Base-by-base conservation (phyloP, 768 basidiomycete genomes). In the Trametes sanguinea region DNA sequence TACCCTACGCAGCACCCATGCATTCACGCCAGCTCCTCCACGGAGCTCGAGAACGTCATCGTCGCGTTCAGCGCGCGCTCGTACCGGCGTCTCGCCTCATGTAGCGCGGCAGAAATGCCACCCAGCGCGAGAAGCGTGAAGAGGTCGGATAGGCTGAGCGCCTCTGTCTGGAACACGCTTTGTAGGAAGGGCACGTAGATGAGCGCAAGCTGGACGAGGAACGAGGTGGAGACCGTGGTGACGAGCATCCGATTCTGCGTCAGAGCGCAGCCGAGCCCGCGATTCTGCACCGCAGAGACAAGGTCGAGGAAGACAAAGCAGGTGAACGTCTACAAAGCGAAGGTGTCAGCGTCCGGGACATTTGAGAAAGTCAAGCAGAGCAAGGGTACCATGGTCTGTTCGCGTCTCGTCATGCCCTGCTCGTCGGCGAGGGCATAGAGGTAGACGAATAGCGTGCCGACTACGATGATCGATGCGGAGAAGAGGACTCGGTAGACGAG, bases 221-320 rank as follows among this genome's bases (percentile, higher is more conserved):
- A 89, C 27, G 95, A 97, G 57, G 90, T 80, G 4, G 88, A 90
- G 50, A 97, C 92, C 0, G 96, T 98, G 64, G 86, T 80, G 64
- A 96, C 76, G 60, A 98, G 81, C 92, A 98, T 95, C 69, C 83
- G 83, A 80, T 98, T 98, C 70, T 89, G 88, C 60, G 85, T 77
- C 33, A 98, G 71, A 6, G 86, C 88, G 67, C 94, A 96, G 45
- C 88, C 87, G 14, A 98, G 83, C 10, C 94, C 94, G 56, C 96
- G 92, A 74, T 92, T 96, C 73, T 98, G 95, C 35, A 97, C 75
- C 1, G 96, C 96, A 42, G 95, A 98, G 9, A 94, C 90, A 46
- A 98, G 85, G 75, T 98, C 96, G 64, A 98, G 88, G 80, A 98
- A 92, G 60, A 98, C 96, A 76, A 98, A 98, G 72, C 88, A 90